Base-by-base conservation (phyloP, 352 stramenopile species). In the Globisporangium paroecandrum region DNA sequence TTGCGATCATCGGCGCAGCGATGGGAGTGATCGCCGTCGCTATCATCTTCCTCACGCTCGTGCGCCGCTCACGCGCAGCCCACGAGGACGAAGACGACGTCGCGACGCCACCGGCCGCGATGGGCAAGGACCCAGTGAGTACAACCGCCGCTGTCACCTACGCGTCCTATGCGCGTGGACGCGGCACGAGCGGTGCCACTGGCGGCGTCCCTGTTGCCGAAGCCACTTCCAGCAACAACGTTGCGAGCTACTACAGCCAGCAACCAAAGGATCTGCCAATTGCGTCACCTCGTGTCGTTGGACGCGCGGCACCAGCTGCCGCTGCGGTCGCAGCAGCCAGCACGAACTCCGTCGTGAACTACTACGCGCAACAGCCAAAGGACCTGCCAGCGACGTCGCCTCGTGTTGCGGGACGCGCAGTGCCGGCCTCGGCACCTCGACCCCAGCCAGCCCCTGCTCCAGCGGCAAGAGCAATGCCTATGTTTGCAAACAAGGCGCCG, bases 21-120 rank as follows among this genome's bases (percentile, higher is more conserved):
- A 92, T 92, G 46, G 84, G 84, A 55, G 82, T 92, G n/a, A 90
- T 92, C 68, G 84, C 84, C 12, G 84, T 92, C 10, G 84, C 78
- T 20, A 77, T 92, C 3, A 92, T 92, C 53, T 92, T 92, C 70
- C 71, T 92, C 51, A 88, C 81, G 47, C 79, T 92, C 24, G 84
- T 92, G 66, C 84, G 84, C 55, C 84, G 84, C 53, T 92, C 84
- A 41, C 83, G 81, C n/a, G 76, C 80, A 1, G 76, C 80, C 18
- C 60, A 62, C 20, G 81, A 90, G 2, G 83, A 91, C 22, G 84
- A 91, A 6, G 80, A 90, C 2, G 80, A 89, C 20, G 75, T 83
- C n/a, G 61, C 75, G 7, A 74, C 75, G 18, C 77, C 77, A 8
- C 70, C 75, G 1, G 68, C 69, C 0, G 68, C 69, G 12, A 79